Evolutionary conservation across 192 early-diverging fungal genomes (phyloP), one percentile per base, ranked within the genome.

Genomic region (Gorgonomyces haynaldii): DNA sequence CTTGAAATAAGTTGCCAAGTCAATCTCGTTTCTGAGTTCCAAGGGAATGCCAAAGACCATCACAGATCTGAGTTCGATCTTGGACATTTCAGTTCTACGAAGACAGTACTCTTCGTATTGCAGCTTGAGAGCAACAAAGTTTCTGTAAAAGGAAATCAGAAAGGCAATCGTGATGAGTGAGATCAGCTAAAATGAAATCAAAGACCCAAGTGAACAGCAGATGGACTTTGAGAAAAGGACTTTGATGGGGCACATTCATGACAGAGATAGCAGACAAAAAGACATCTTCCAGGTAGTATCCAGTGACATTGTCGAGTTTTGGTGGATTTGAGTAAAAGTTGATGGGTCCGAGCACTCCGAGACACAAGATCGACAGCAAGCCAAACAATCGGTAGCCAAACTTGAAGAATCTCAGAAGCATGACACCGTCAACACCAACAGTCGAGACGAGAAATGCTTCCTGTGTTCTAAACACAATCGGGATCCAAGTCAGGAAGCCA

Each of bases 11-110:
- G 57, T 25, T 0, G 66, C 63, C n/a, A 75, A 43, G 39, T 72
- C 61, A 10, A 70, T 64, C 41, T 76, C 73, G 45, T 70, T 52
- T 32, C 65, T 54, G 20, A 76, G 45, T 36, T 74, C 70, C 10
- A 41, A 35, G 2, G 73, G 73, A 34, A 76, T 61, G 13, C 73
- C 66, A 52, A 62, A 72, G 3, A 74, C 58, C 44, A 76, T 63
- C 25, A 76, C 64, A 0, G 70, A 58, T 9, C 73, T 37, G 20
- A 68, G 38, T 41, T 76, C 70, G 37, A 76, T 76, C 50, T 74
- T 76, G 38, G 43, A 52, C 30, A 74, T 44, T 17, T 58, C 23
- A 2, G 67, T 70, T 15, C 54, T 48, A 25, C 57, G 61, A 17
- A 70, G 55, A 29, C 59, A 54, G 37, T 65, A 57, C 32, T 71